Percentiles rank a stretch among this genome's conserved stretches.
These are phyloP conservation scores for Juglanconis oblonga DNA, from an alignment of 2,329 filamentous ascomycete genomes.

Conservation along the genomic window DNA sequence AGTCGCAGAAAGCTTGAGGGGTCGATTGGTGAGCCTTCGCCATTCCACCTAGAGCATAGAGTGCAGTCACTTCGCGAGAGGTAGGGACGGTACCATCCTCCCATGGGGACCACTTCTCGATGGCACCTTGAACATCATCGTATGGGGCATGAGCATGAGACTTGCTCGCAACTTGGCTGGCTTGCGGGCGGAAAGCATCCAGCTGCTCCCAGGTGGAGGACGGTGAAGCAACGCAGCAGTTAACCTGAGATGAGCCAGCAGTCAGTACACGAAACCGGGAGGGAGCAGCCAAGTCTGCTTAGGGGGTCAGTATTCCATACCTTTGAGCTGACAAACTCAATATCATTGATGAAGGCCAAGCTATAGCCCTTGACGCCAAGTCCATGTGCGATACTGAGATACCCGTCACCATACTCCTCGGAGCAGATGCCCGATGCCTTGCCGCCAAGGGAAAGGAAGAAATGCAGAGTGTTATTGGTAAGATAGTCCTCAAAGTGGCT, in stretches of 20 bases:
- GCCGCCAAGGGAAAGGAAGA: slow-evolving; percentile 68
- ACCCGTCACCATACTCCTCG: slow-evolving; percentile 6
- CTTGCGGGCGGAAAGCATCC: background rate
- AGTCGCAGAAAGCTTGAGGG: slow-evolving; percentile 8
- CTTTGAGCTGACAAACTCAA: slow-evolving; percentile 64
- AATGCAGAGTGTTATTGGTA: slow-evolving; percentile 53
- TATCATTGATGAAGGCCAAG: slow-evolving; percentile 60
- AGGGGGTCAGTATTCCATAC: slow-evolving; percentile 29
- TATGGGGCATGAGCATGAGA: background rate
- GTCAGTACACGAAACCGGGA: background rate
- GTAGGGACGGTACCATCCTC: slow-evolving; percentile 10
- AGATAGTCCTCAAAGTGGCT: slow-evolving; percentile 55
- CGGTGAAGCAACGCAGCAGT: slow-evolving; percentile 16
- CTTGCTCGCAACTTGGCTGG: too few relatives aligned
- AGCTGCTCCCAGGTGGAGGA: slow-evolving; percentile 10
- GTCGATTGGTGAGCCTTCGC: slow-evolving; percentile 11
- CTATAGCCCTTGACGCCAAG: slow-evolving; percentile 57
- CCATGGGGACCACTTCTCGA: slow-evolving; percentile 21
- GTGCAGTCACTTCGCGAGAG: slow-evolving; percentile 14
- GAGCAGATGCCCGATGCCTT: slow-evolving; percentile 19
- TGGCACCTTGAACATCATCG: background rate
- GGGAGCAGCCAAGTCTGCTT: background rate
- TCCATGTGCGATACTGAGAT: slow-evolving; percentile 49
- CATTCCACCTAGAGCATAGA: slow-evolving; percentile 21
- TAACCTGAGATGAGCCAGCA: background rate